Percentiles rank a stretch among this genome's conserved stretches.
phyloP scores from a whole-genome alignment of 176 grass and related monocot genomes.

The Themeda triandra region DNA sequence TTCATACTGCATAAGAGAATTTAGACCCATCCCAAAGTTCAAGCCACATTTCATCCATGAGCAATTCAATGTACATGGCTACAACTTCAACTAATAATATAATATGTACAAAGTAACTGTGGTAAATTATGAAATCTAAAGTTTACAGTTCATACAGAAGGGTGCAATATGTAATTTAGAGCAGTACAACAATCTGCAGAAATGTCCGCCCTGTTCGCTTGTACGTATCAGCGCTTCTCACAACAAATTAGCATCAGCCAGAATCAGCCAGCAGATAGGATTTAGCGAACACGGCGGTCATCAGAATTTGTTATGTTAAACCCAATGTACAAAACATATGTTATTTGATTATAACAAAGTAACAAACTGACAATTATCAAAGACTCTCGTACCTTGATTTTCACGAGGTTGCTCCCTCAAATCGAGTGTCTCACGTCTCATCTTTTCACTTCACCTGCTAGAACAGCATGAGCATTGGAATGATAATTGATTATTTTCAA shows the following conservation, averaged over 20 bases:
- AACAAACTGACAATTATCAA: background rate
- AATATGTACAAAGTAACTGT: background rate
- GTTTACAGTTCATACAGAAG: background rate
- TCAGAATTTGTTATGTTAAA: background rate
- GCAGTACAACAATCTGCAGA: background rate
- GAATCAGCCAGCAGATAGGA: no score
- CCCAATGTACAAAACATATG: background rate
- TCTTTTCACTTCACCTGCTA: conserved; percentile 20
- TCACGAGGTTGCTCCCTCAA: conserved; percentile 25
- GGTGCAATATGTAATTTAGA: background rate
- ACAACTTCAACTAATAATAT: background rate
- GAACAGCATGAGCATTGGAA: background rate
- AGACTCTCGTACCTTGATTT: conserved; percentile 16
- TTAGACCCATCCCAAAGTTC: background rate
- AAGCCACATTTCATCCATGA: background rate
- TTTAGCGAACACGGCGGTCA: no score
- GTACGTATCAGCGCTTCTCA: no score
- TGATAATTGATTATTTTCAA: background rate
- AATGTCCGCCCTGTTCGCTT: no score
- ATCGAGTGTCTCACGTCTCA: conserved; percentile 15
- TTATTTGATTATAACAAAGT: background rate
- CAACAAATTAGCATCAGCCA: no score
- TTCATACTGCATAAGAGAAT: background rate
- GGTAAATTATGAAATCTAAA: conserved; percentile 7
- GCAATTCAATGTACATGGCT: background rate